Percentiles rank a stretch among this genome's conserved stretches.
These are phyloP conservation scores for Apiospora kogelbergensis DNA, from an alignment of 2,329 filamentous ascomycete species.

Conservation along the genomic window DNA sequence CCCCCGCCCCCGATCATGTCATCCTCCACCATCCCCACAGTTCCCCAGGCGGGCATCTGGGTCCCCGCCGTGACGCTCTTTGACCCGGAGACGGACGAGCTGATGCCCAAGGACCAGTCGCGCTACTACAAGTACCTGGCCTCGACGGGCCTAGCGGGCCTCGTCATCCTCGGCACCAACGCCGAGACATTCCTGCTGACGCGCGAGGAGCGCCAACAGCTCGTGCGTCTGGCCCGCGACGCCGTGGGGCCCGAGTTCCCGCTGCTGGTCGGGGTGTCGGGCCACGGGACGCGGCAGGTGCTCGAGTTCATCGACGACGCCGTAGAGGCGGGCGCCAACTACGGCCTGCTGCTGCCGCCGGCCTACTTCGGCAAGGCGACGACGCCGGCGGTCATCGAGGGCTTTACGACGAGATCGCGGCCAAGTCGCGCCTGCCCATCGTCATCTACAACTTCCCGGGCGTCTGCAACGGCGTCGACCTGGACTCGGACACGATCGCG, in stretches of 20 bases:
- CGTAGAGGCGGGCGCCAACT: conserved; percentile 59
- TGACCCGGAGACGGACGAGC: conserved; percentile 45
- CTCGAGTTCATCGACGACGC: conserved; percentile 61
- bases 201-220: conserved; percentile 55
- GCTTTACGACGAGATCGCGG: conserved; percentile 60
- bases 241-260: conserved; percentile 54
- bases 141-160: conserved; percentile 29
- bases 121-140: conserved; percentile 52
- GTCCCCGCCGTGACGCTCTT: conserved; percentile 54
- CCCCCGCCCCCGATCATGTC: background rate
- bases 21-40: conserved; percentile 21
- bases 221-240: conserved; percentile 55
- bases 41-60: conserved; percentile 42
- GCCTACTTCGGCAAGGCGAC: conserved; percentile 67
- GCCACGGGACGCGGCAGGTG: conserved; percentile 64
- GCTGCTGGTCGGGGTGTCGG: conserved; percentile 63
- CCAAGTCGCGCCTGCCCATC: conserved; percentile 53
- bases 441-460: conserved; percentile 70
- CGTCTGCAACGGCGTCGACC: conserved; percentile 67
- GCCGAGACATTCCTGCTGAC: conserved; percentile 47
- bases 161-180: conserved; percentile 35
- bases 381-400: conserved; percentile 53
- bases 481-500: conserved; percentile 63
- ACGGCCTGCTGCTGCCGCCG: conserved; percentile 59
- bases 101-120: conserved; percentile 45